Conservation (phyloP, 148 eudicot genomes). For the Vaccinium corymbosum region DNA sequence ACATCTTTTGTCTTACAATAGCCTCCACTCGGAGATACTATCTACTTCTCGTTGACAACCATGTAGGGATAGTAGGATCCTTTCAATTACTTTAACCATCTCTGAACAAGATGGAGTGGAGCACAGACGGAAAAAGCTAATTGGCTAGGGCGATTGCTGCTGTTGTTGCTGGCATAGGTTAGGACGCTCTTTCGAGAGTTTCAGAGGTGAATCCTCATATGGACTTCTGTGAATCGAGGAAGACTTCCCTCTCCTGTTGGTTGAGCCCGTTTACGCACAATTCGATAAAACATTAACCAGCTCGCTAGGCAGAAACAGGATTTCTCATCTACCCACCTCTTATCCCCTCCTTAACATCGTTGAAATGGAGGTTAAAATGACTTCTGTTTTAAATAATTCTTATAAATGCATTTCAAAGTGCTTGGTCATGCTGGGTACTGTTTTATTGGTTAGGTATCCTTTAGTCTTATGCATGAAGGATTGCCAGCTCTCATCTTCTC, state of each 20-base stretch:
- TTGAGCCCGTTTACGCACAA: not conserved
- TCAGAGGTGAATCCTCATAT: not conserved
- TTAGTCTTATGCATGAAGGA: not conserved
- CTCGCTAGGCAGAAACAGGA: not conserved
- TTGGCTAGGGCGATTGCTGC: not conserved
- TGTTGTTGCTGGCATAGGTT: not conserved
- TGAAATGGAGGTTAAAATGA: conserved; percentile 6
- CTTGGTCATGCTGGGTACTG: conserved; percentile 10
- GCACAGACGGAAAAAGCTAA: not conserved
- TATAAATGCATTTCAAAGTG: not conserved
- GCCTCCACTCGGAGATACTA: not conserved
- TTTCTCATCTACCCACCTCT: not conserved
- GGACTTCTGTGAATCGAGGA: not conserved
- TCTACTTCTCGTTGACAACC: not conserved
- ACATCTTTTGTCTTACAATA: not conserved
- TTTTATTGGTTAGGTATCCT: not conserved
- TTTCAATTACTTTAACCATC: not conserved
- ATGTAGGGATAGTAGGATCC: not conserved
- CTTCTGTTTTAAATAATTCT: not conserved
- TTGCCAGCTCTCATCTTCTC: not conserved
- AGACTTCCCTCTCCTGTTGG: not conserved
- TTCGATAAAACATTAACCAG: not conserved
- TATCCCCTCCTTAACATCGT: not conserved
- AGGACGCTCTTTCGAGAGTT: not conserved
- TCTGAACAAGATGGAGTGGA: not conserved